These are phyloP conservation scores for Entrophospora sp. DNA, from an alignment of 192 early-diverging fungal species.

Conservation along the genomic window DNA sequence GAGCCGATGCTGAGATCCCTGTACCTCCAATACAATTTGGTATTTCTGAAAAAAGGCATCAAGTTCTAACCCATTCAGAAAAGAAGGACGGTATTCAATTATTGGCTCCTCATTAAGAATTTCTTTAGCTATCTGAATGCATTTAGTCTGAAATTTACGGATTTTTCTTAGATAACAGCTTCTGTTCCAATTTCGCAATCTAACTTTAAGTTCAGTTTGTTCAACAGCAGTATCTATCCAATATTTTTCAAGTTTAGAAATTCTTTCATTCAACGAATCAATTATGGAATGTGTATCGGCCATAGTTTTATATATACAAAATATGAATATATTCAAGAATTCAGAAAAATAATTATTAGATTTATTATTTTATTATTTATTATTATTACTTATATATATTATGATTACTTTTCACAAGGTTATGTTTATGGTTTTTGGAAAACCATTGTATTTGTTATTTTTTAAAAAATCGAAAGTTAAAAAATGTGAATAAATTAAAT, in stretches of 20 bases:
- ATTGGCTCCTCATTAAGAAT: not conserved
- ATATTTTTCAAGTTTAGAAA: constrained; percentile 2
- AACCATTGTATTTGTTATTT: too few relatives aligned
- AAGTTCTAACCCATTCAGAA: constrained; percentile 3
- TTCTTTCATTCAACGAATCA: not conserved
- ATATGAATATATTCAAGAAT: too few relatives aligned
- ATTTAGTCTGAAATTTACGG: constrained; percentile 3
- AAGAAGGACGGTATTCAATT: not conserved
- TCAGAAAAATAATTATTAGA: too few relatives aligned
- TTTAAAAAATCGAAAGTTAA: too few relatives aligned
- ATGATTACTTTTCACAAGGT: too few relatives aligned
- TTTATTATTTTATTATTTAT: too few relatives aligned
- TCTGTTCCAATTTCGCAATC: not conserved
- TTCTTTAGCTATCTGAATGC: not conserved
- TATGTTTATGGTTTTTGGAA: too few relatives aligned
- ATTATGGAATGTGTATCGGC: not conserved
- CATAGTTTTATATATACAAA: not conserved
- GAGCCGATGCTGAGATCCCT: too few relatives aligned
- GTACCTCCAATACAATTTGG: not conserved
- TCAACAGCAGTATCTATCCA: not conserved
- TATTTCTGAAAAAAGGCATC: not conserved
- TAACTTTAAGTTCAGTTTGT: too few relatives aligned
- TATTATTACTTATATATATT: too few relatives aligned
- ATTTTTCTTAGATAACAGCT: not conserved
- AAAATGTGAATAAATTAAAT: too few relatives aligned